A percentile compares a stretch with the other conserved stretches of the same genome.
These are phyloP conservation scores for Tulasnella sp. DNA, from an alignment of 768 basidiomycete species.

Conservation along the genomic window DNA sequence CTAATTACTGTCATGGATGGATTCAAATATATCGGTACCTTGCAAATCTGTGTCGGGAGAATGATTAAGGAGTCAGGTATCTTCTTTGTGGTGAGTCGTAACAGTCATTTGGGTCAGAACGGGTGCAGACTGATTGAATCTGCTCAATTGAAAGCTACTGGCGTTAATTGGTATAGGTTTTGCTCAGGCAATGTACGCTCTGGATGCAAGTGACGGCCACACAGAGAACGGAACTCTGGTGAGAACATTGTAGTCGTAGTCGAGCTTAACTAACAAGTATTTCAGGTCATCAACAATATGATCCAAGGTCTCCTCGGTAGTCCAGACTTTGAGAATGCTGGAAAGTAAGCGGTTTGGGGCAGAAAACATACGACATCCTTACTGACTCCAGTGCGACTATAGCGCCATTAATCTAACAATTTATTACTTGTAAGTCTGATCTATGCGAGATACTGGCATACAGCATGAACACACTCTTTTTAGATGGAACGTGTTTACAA, in stretches of 20 bases:
- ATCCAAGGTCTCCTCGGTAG: constrained; percentile 56
- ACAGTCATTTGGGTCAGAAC: background rate
- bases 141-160: constrained; percentile 40
- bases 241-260: constrained; percentile 18
- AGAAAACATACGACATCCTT: constrained; percentile 29
- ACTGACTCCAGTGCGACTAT: background rate
- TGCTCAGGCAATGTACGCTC: constrained; percentile 71
- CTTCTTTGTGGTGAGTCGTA: constrained; percentile 61
- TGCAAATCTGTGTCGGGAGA: constrained; percentile 85
- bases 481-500: constrained; percentile 75
- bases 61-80: constrained; percentile 90
- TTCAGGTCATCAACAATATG: constrained; percentile 53
- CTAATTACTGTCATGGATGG: constrained; percentile 71
- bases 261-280: constrained; percentile 10
- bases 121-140: background rate
- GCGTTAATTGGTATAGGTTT: constrained; percentile 78
- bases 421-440: constrained; percentile 51
- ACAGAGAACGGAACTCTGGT: constrained; percentile 41
- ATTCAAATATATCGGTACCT: constrained; percentile 78
- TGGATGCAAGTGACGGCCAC: constrained; percentile 70
- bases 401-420: constrained; percentile 43
- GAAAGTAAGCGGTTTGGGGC: constrained; percentile 29
- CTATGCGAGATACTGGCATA: background rate
- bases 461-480: background rate
- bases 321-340: constrained; percentile 2